Evolutionary conservation across 192 early-diverging fungal genomes (phyloP), one percentile per base, ranked within the genome.

Genomic region (Coemansia sp.): DNA sequence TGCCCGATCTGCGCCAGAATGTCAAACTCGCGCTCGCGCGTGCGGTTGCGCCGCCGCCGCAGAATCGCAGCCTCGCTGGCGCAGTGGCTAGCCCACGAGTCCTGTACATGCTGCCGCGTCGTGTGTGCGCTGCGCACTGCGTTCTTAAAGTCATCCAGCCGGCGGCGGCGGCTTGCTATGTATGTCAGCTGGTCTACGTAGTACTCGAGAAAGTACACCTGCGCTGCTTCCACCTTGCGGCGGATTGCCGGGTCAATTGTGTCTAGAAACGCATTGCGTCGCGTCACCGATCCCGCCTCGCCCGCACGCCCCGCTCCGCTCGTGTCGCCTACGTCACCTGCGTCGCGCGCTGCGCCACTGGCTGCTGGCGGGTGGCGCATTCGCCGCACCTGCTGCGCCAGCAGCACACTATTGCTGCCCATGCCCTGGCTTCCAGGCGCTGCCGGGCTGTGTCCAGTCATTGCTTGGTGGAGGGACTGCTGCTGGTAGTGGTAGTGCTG

Each of bases 111-210:
- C 45, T 76, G 68, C 6, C 68, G 53, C 8, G 75, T 68, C 39
- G 80, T 59, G 61, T 81, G 69, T 41, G 57, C 53, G 50, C 54
- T 55, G 38, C 43, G 51, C 43, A 72, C 55, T 8, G 80, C 66
- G 28, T 73, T 65, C 58, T 87, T 80, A 59, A 88, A 81, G 15
- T 78, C 64, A n/a, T 62, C 61, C n/a, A 81, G 55, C 18, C 91
- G 82, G 26, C 75, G 64, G 23, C 82, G 68, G 5, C 89, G 78
- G 15, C 83, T 63, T 57, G 86, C 81, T 11, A 91, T 65, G 54
- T 91, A 93, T 28, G 79, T 82, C 21, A 90, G 65, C 14, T 91
- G 79, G 59, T 87, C 85, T 38, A 86, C 84, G 67, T 93, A 93
- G 63, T 91, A 82, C 62, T 91, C 89, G 18, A 89, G 70, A 52